phyloP scores from a whole-genome alignment of 208 protist genomes.

The Wallacemonas sp. region DNA sequence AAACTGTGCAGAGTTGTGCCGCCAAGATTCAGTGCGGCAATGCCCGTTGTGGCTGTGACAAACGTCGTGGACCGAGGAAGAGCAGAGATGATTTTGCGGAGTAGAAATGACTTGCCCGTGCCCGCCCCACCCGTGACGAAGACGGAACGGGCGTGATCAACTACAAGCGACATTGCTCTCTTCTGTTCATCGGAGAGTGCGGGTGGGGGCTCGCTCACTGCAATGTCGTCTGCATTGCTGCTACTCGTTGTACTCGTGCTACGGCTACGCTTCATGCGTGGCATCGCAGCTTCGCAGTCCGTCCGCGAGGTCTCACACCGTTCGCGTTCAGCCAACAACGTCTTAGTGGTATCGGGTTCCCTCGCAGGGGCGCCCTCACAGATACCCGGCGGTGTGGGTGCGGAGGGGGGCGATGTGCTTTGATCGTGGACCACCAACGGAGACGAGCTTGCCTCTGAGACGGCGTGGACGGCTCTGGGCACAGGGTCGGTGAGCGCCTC shows the following conservation, averaged over 20 bases:
- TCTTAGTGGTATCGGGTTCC: too few relatives aligned
- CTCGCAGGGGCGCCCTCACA: too few relatives aligned
- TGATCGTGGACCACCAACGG: too few relatives aligned
- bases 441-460: too few relatives aligned
- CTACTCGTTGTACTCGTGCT: neutral
- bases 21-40: slow-evolving; percentile 85
- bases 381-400: too few relatives aligned
- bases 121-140: slow-evolving; percentile 89
- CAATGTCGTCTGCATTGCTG: neutral
- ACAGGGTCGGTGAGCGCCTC: too few relatives aligned
- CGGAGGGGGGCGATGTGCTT: too few relatives aligned
- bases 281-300: too few relatives aligned
- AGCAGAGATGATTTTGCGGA: slow-evolving; percentile 65
- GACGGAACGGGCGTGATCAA: slow-evolving; percentile 51
- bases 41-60: slow-evolving; percentile 85
- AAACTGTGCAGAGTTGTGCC: slow-evolving; percentile 89
- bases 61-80: slow-evolving; percentile 55
- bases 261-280: too few relatives aligned
- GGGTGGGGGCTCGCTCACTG: neutral
- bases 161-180: slow-evolving; percentile 43
- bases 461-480: too few relatives aligned
- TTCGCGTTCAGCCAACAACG: too few relatives aligned
- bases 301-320: too few relatives aligned
- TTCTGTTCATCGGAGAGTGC: slow-evolving; percentile 67
- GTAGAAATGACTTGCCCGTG: slow-evolving; percentile 88